These are phyloP conservation scores for Suillus ampliporus DNA, from an alignment of 768 basidiomycete genomes.

Conservation along the genomic window DNA sequence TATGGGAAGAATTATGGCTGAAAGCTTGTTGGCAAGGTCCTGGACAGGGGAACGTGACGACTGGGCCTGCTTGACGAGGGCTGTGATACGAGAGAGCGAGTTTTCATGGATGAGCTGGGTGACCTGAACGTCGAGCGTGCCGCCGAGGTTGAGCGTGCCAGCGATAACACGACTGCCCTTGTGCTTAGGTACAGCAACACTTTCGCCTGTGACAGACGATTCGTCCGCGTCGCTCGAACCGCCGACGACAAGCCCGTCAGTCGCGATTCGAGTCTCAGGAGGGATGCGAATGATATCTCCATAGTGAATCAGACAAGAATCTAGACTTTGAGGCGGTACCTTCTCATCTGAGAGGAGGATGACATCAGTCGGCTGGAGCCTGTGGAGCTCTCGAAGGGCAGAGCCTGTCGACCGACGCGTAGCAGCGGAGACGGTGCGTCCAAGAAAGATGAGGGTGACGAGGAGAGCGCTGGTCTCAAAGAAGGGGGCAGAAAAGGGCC, in stretches of 20 bases:
- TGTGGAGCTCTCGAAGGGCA: too few relatives aligned
- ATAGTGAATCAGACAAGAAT: constrained; percentile 38
- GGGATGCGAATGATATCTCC: constrained; percentile 43
- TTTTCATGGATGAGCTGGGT: constrained; percentile 45
- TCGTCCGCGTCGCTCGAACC: constrained; percentile 48
- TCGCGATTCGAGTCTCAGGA: constrained; percentile 42
- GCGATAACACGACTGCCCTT: constrained; percentile 41
- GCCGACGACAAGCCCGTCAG: constrained; percentile 43
- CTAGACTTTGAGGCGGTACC: constrained; percentile 28
- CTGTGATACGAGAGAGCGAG: constrained; percentile 44
- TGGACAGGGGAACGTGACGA: constrained; percentile 45
- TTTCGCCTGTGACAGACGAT: constrained; percentile 50
- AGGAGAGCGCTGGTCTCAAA: too few relatives aligned
- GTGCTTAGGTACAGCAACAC: constrained; percentile 41
- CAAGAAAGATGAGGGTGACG: too few relatives aligned
- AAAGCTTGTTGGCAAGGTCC: constrained; percentile 54
- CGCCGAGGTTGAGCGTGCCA: constrained; percentile 44
- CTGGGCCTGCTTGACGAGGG: constrained; percentile 43
- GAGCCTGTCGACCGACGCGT: constrained; percentile 7
- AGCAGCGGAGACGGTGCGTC: too few relatives aligned
- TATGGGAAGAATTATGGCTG: constrained; percentile 54
- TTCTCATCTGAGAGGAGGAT: constrained; percentile 39
- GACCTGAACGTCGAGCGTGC: constrained; percentile 41
- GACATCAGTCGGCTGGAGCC: constrained; percentile 11
- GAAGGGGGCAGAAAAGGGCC: too few relatives aligned